phyloP scores from a whole-genome alignment of 148 eudicot genomes.

The Nyssa sinensis region DNA sequence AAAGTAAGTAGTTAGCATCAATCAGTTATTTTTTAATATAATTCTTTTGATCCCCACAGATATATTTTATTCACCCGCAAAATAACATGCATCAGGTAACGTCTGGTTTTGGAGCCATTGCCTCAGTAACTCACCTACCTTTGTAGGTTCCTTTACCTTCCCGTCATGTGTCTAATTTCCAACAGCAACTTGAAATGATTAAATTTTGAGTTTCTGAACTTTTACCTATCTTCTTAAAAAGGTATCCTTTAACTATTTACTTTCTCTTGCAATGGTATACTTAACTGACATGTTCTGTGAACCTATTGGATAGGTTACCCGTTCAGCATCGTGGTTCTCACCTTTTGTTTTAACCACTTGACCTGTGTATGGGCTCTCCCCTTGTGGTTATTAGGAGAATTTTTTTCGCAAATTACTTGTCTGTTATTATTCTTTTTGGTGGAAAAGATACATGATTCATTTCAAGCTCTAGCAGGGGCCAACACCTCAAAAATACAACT shows the following conservation, averaged over 20 bases:
- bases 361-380: too few relatives aligned
- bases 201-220: neutral
- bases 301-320: too few relatives aligned
- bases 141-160: neutral
- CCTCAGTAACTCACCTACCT: neutral
- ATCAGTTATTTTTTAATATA: neutral
- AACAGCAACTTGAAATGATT: neutral
- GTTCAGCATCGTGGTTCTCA: too few relatives aligned
- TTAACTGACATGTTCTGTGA: too few relatives aligned
- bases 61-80: too few relatives aligned
- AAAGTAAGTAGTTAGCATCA: slow-evolving; percentile 50
- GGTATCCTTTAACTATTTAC: too few relatives aligned
- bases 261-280: too few relatives aligned
- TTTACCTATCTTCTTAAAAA: neutral
- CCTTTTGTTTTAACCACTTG: too few relatives aligned
- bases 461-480: neutral
- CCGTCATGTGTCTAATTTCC: neutral
- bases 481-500: neutral
- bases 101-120: neutral
- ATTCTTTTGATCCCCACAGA: too few relatives aligned
- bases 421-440: neutral
- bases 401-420: neutral
- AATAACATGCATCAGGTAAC: too few relatives aligned
- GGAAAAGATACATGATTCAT: neutral
- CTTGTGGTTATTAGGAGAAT: neutral